Evolutionary conservation across 148 eudicot genomes (phyloP).

Genomic region (Vaccinium darrowii): DNA sequence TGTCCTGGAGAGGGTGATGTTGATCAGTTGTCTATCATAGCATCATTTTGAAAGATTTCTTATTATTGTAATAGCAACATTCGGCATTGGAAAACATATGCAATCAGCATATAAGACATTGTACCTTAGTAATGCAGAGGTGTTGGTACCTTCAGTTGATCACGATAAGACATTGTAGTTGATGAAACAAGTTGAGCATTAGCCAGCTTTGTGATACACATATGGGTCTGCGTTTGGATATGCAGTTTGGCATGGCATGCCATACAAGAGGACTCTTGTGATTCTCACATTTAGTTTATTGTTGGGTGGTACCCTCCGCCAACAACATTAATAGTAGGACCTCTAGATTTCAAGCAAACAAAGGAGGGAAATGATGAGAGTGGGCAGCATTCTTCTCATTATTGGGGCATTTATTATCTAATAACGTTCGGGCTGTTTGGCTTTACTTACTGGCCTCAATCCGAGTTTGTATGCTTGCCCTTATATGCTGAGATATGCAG

Average conservation of each 20-base stretch:
- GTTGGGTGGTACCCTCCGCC: not conserved
- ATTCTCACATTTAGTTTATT: not conserved
- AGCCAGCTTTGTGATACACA: not conserved
- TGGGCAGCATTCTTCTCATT: not conserved
- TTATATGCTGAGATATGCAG: not conserved
- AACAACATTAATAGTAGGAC: constrained; percentile 8
- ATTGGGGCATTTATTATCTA: not conserved
- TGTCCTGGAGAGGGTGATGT: not conserved
- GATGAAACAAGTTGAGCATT: not conserved
- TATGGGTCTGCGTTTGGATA: not conserved
- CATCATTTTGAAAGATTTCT: not conserved
- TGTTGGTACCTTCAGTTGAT: not conserved
- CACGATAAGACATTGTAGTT: not conserved
- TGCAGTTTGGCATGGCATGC: not conserved
- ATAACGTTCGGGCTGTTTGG: not conserved
- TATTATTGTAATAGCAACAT: not conserved
- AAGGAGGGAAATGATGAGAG: not conserved
- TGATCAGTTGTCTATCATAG: not conserved
- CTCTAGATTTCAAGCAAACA: not conserved
- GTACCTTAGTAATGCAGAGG: not conserved
- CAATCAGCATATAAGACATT: not conserved
- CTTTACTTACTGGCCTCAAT: not conserved
- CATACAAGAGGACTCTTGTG: not conserved
- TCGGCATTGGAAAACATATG: not conserved
- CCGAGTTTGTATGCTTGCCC: not conserved